Evolutionary conservation across 2,329 filamentous ascomycete genomes (phyloP).

Genomic region (Pseudopyrenochaeta lycopersici): DNA sequence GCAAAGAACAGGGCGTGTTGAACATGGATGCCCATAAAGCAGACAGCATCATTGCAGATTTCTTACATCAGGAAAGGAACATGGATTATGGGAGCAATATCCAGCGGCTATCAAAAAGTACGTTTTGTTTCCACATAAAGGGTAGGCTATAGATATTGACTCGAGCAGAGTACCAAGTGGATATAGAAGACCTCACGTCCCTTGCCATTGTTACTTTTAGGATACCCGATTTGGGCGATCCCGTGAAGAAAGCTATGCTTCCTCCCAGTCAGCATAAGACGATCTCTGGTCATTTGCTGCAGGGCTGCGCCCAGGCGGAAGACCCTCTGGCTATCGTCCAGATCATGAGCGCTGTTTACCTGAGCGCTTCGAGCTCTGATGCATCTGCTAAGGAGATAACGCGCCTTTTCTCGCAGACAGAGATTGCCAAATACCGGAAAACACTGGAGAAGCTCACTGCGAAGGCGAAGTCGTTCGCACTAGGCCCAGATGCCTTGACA

Average conservation of each 20-base stretch:
- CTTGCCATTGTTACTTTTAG: conserved; percentile 35
- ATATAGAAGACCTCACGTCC: conserved; percentile 32
- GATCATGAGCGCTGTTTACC: conserved; percentile 37
- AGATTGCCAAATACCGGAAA: conserved; percentile 27
- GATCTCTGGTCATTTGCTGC: conserved; percentile 27
- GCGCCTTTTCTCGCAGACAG: conserved; percentile 23
- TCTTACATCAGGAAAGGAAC: conserved; percentile 26
- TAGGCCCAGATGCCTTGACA: conserved; percentile 36
- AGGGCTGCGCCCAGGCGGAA: conserved; percentile 38
- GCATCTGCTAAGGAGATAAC: conserved; percentile 22
- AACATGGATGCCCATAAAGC: conserved; percentile 23
- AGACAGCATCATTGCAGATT: conserved; percentile 36
- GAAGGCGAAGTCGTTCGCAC: conserved; percentile 17
- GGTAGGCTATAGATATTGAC: conserved; percentile 9
- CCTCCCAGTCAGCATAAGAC: conserved; percentile 36
- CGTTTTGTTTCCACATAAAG: conserved; percentile 1
- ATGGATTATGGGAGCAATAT: conserved; percentile 28
- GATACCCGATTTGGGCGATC: conserved; percentile 35
- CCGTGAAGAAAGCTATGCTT: conserved; percentile 22
- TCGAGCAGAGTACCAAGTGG: conserved; percentile 31
- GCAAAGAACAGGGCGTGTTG: conserved; percentile 24
- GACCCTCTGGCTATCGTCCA: conserved; percentile 41
- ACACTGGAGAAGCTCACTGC: conserved; percentile 30
- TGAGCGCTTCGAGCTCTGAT: conserved; percentile 14
- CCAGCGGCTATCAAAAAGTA: conserved; percentile 30